Evolutionary conservation across 2,329 filamentous ascomycete genomes (phyloP), one percentile per base, ranked within the genome.

Genomic region (Fusarium brevicatenulatum): DNA sequence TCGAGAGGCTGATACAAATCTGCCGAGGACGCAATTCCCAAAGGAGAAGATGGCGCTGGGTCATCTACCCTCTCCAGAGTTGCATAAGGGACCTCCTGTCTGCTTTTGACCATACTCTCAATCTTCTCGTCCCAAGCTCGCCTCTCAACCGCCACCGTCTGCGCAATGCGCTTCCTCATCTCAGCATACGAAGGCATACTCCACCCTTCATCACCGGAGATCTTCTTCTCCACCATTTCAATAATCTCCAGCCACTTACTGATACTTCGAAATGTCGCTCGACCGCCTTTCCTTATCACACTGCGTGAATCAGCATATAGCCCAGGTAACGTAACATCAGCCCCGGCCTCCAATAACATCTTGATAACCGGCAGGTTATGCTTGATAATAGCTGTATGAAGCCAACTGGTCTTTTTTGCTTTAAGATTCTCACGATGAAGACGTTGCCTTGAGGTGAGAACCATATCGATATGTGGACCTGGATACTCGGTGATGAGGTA

Each of bases 401-500:
- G 56, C 68, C 63, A 71, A 11, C 42, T 71, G 1, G 68, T 71
- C 25, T 56, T 39, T 2, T 7, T 36, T 12, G 34, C 30, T 9
- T 39, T 13, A 0, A 4, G 10, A 6, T 42, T 25, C 7, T 43
- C 13, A 0, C 4, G 10, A 7, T 18, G 21, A 2, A 16, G 12
- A 12, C 11, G 4, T 3, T 12, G 11, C 0, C 34, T 30, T 12
- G 57, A 25, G 2, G 32, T 6, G 0, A 72, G n/a, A 5, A 71
- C 49, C 4, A 28, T 10, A 7, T 71, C 68, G 13, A 71, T 65
- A 18, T 71, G 32, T 3, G 57, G 52, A 7, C 68, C 63, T 0
- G 68, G 68, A 4, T 71, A 71, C 28, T 72, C 69, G 0, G 12
- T 36, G 16, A 64, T 36, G 9, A 71, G 23, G 3, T 72, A 71